Percentiles rank a stretch among this genome's conserved stretches.
Conservation (phyloP, 2,329 filamentous ascomycete genomes). For the Xylariales sp. region DNA sequence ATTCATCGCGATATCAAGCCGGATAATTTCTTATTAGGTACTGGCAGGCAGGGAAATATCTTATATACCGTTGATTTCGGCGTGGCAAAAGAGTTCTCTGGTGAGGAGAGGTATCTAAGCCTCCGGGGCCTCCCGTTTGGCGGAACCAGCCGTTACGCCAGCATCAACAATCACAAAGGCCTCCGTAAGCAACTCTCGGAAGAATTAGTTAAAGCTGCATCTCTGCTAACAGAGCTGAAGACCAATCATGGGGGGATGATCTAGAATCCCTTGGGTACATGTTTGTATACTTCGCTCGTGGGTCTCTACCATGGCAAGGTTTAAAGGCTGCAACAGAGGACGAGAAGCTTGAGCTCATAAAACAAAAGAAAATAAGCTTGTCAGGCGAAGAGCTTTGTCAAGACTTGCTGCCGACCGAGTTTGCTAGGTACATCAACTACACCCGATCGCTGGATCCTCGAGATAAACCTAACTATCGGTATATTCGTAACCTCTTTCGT, state of each 20-base stretch:
- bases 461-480: conserved; percentile 82
- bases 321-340: conserved; percentile 79
- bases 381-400: conserved; percentile 79
- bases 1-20: conserved; percentile 49
- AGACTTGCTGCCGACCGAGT: conserved; percentile 76
- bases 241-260: conserved; percentile 74
- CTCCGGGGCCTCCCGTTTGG: conserved; percentile 20
- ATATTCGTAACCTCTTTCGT: conserved; percentile 64
- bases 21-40: conserved; percentile 47
- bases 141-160: conserved; percentile 26
- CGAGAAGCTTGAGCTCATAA: conserved; percentile 77
- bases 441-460: conserved; percentile 78
- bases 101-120: conserved; percentile 2
- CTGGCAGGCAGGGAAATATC: conserved; percentile 44
- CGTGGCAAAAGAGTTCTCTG: conserved; percentile 40
- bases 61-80: conserved; percentile 48
- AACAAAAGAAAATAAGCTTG: conserved; percentile 84
- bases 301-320: conserved; percentile 79
- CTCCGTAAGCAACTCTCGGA: conserved; percentile 25
- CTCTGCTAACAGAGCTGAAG: conserved; percentile 44
- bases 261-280: conserved; percentile 81
- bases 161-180: conserved; percentile 33
- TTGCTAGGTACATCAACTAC: conserved; percentile 81
- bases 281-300: conserved; percentile 82
- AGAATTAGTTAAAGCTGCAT: conserved; percentile 11